Evolutionary conservation across 2,329 filamentous ascomycete species (phyloP), one percentile per base, ranked within the genome.

Genomic region (Ramularia collo-cygni): DNA sequence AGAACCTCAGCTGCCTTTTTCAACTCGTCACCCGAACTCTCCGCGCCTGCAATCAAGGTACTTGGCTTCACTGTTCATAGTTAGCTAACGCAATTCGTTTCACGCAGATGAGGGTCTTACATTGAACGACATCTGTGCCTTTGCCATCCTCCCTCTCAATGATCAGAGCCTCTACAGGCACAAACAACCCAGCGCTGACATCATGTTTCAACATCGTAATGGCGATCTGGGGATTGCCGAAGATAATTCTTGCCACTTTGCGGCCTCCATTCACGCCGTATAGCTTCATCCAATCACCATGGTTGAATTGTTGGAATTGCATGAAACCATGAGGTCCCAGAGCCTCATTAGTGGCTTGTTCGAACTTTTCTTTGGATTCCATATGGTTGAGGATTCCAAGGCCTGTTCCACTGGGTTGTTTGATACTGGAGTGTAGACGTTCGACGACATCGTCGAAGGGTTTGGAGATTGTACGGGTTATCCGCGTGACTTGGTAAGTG

Each of bases 181-280:
- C 47, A 37, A 47, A 47, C 37, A 44, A 42, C 32, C 30, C 47
- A 33, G 41, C 49, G 34, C 28, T 43, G 44, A 45, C 33, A 38
- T 47, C 43, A 40, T 42, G 45, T 38, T 38, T 36, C 9, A 43
- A 17, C 42, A 48, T 43, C 13, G 44, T 44, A 8, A 47, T 42
- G 13, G 44, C 44, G 15, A 47, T 39, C 26, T 44, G 41, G 18
- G 41, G 44, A 28, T 47, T 47, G 17, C 44, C 44, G 27, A 47
- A 47, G 16, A 47, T 36, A 26, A 47, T 42, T 9, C 44, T 29
- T 10, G 35, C 29, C 13, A 44, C 44, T 35, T 38, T 31, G 10
- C 38, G 17, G n/a, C 43, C 40, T 33, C 32, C 31, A 24, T 38
- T 29, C 15, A 42, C 38, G 35, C 44, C 44, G 31, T 44, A 44